Evolutionary conservation across 805 yeast genomes (phyloP).

Genomic region (Groenewaldozyma tartarivorans): DNA sequence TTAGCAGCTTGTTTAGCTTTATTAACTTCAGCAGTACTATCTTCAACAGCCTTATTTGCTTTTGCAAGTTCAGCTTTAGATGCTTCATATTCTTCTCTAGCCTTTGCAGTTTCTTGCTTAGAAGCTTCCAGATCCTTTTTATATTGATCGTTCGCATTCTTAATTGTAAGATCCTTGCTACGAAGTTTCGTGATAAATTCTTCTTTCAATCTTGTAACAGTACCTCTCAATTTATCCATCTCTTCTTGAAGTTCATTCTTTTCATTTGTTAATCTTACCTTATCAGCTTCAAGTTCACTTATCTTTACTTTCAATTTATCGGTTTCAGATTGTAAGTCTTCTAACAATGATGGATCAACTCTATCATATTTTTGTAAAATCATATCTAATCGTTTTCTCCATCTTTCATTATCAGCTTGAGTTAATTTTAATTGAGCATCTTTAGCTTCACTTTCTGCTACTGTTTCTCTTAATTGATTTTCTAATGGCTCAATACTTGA

Average conservation of each 20-base stretch:
- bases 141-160: conserved; percentile 6
- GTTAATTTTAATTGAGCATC: conserved; percentile 39
- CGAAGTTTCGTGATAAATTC: neutral
- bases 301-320: conserved; percentile 9
- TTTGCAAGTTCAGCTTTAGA: too few species aligned
- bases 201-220: too few species aligned
- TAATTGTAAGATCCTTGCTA: too few species aligned
- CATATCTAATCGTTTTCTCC: conserved; percentile 46
- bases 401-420: conserved; percentile 46
- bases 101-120: neutral
- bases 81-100: too few species aligned
- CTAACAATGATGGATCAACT: conserved; percentile 37
- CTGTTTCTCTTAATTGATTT: conserved; percentile 27
- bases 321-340: conserved; percentile 13
- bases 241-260: too few species aligned
- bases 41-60: too few species aligned
- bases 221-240: too few species aligned
- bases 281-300: conserved; percentile 4
- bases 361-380: conserved; percentile 37
- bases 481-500: conserved; percentile 38
- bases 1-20: neutral
- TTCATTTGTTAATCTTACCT: conserved; percentile 2
- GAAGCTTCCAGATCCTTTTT: conserved; percentile 6
- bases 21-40: too few species aligned
- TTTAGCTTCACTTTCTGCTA: conserved; percentile 38